phyloP scores from a whole-genome alignment of 2,329 filamentous ascomycete species.

The Hymenoscyphus fructigenus region DNA sequence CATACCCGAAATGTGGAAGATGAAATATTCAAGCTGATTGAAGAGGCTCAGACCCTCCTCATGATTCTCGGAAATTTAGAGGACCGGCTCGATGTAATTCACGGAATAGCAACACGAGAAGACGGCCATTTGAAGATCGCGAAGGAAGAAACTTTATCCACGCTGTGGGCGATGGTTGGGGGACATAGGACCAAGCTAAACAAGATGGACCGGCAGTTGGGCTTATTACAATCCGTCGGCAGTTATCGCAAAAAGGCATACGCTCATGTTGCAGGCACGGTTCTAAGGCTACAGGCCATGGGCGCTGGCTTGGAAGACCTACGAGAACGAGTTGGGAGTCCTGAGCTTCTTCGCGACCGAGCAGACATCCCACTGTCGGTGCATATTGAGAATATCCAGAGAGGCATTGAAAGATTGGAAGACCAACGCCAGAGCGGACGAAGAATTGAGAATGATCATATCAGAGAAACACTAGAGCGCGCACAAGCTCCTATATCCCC shows the following conservation, averaged over 20 bases:
- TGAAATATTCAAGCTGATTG: constrained; percentile 65
- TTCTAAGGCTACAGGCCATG: constrained; percentile 74
- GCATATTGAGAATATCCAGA: constrained; percentile 73
- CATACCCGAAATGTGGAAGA: constrained; percentile 70
- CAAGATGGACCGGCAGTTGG: constrained; percentile 62
- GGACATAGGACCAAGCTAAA: constrained; percentile 61
- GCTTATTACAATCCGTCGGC: constrained; percentile 64
- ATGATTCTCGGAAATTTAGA: constrained; percentile 66
- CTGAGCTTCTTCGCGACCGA: constrained; percentile 56
- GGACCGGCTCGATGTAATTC: constrained; percentile 66
- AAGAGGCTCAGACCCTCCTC: constrained; percentile 68
- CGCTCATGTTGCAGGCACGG: constrained; percentile 64
- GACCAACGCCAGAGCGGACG: constrained; percentile 58
- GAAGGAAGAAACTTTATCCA: constrained; percentile 65
- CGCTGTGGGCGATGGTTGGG: constrained; percentile 73
- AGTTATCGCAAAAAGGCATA: constrained; percentile 65
- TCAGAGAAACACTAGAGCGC: constrained; percentile 51
- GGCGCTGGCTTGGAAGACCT: constrained; percentile 69
- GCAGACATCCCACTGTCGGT: constrained; percentile 63
- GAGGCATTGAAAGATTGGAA: constrained; percentile 71
- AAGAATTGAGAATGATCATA: constrained; percentile 57
- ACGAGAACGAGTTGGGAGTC: constrained; percentile 66
- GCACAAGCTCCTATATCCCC: constrained; percentile 37
- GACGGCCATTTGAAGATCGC: constrained; percentile 56
- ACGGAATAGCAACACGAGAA: constrained; percentile 65